Evolutionary conservation across 345 rosid species (phyloP).

Genomic region (Citrus hindsii): DNA sequence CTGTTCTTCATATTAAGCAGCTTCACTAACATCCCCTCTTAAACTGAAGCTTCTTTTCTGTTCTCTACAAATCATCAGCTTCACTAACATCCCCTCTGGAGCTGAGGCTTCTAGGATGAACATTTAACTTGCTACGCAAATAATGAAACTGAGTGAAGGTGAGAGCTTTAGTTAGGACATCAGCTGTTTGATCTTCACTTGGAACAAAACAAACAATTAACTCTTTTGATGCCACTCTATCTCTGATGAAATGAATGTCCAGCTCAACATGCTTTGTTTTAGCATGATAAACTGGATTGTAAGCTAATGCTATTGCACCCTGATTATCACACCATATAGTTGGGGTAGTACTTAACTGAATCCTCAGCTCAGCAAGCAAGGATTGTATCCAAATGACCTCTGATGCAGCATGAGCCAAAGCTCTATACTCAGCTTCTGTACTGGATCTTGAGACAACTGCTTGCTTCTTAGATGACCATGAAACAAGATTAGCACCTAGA

Average conservation of each 20-base stretch:
- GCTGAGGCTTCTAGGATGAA: too few relatives aligned
- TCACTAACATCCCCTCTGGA: too few relatives aligned
- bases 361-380: background rate
- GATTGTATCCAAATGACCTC: background rate
- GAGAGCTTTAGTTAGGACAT: too few relatives aligned
- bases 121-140: too few relatives aligned
- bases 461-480: background rate
- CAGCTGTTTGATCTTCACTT: background rate
- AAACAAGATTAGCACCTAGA: background rate
- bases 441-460: background rate
- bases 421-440: background rate
- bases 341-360: too few relatives aligned
- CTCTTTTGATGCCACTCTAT: rapidly evolving
- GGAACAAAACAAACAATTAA: rapidly evolving
- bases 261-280: background rate
- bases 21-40: too few relatives aligned
- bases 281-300: background rate
- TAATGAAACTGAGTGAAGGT: too few relatives aligned
- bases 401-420: background rate
- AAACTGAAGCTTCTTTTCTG: too few relatives aligned
- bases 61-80: too few relatives aligned
- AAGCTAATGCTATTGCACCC: background rate
- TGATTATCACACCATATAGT: background rate
- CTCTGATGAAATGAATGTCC: background rate
- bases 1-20: too few relatives aligned